Percentiles rank a stretch among this genome's conserved stretches.
Evolutionary conservation across 139 green algal genomes (phyloP).

Genomic region (Pleodorina starrii): DNA sequence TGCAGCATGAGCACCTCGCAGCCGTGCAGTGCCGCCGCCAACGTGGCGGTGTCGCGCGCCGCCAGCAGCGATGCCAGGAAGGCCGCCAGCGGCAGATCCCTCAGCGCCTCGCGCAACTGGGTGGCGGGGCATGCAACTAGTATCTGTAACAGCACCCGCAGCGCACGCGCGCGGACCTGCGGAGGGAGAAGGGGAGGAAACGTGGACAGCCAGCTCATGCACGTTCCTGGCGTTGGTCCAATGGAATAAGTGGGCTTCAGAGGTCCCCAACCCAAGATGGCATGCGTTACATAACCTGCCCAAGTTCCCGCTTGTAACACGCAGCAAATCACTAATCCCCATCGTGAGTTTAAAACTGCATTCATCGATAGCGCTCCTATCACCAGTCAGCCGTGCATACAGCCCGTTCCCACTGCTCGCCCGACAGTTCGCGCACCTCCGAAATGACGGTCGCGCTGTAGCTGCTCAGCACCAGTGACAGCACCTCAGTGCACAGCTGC

Average conservation of each 20-base stretch:
- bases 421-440: slow-evolving; percentile 54
- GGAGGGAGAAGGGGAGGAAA: too few species aligned
- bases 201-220: too few species aligned
- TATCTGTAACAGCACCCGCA: slow-evolving; percentile 82
- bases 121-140: slow-evolving; percentile 69
- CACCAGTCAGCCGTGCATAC: too few species aligned
- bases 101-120: slow-evolving; percentile 77
- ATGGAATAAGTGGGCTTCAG: too few species aligned
- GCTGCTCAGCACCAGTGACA: slow-evolving; percentile 86
- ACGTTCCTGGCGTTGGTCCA: too few species aligned
- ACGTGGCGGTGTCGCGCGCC: slow-evolving; percentile 71
- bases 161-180: slow-evolving; percentile 81
- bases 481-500: slow-evolving; percentile 76
- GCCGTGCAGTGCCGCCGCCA: slow-evolving; percentile 50
- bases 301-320: too few species aligned
- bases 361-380: too few species aligned
- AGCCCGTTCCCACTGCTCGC: not conserved
- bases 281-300: too few species aligned
- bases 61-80: slow-evolving; percentile 89
- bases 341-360: too few species aligned
- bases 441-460: slow-evolving; percentile 75
- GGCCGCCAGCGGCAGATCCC: slow-evolving; percentile 79
- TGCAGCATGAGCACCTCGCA: slow-evolving; percentile 92
- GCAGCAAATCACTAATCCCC: too few species aligned
- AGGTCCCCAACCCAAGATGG: too few species aligned